Evolutionary conservation across 2,329 filamentous ascomycete species (phyloP).

Genomic region (Penicillium sp.): DNA sequence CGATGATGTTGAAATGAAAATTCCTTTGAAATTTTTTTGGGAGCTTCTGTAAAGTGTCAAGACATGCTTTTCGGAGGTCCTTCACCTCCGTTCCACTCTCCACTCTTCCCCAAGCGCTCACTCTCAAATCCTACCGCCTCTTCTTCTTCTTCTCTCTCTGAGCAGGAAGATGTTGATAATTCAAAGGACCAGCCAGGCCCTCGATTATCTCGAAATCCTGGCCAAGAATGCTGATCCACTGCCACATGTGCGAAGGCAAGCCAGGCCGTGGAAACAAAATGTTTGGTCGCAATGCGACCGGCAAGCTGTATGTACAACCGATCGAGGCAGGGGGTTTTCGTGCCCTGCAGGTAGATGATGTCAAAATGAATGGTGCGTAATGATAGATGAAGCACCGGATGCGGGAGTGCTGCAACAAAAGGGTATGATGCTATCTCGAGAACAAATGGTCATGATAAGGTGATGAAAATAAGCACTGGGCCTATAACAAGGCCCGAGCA

Average conservation of each 20-base stretch:
- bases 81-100: conserved; percentile 11
- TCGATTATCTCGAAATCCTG: neutral
- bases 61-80: conserved; percentile 24
- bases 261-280: conserved; percentile 1
- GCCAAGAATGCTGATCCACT: neutral
- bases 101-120: neutral
- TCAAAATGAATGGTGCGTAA: conserved; percentile 7
- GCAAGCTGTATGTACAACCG: conserved; percentile 17
- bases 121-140: neutral
- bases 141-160: neutral
- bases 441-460: conserved; percentile 9
- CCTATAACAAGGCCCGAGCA: neutral
- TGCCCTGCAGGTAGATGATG: conserved; percentile 2
- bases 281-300: conserved; percentile 3
- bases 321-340: conserved; percentile 5
- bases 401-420: conserved; percentile 1
- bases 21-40: conserved; percentile 29
- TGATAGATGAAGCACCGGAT: conserved; percentile 3
- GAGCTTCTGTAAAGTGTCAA: conserved; percentile 23
- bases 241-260: conserved; percentile 6
- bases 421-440: conserved; percentile 17
- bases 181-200: conserved; percentile 9
- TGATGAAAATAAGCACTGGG: neutral
- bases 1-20: conserved; percentile 4
- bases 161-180: neutral